Conservation (phyloP, 2,329 filamentous ascomycete genomes). For the Hypomyces perniciosus region DNA sequence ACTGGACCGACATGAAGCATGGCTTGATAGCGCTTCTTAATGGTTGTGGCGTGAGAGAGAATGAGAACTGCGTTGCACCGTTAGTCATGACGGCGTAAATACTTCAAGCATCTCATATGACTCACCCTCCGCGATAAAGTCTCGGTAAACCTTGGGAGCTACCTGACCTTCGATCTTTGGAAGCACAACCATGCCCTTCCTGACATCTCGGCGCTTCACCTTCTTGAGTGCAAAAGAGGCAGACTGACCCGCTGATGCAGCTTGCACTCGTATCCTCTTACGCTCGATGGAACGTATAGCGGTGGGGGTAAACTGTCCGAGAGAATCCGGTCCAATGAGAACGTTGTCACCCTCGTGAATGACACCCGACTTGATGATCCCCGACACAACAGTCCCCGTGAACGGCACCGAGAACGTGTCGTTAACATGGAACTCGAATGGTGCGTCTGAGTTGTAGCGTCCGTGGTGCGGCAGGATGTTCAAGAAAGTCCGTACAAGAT, state of each 20-base stretch:
- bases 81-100: background rate
- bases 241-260: conserved; percentile 84
- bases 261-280: conserved; percentile 83
- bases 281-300: conserved; percentile 89
- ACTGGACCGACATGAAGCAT: conserved; percentile 97
- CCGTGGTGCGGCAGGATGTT: conserved; percentile 95
- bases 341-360: conserved; percentile 88
- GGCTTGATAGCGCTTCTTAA: conserved; percentile 93
- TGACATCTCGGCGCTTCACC: conserved; percentile 81
- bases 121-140: conserved; percentile 72
- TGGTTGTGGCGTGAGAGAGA: conserved; percentile 91
- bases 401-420: conserved; percentile 98
- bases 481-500: conserved; percentile 85
- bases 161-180: conserved; percentile 72
- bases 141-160: conserved; percentile 62
- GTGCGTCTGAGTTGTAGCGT: conserved; percentile 79
- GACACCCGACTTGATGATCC: conserved; percentile 82
- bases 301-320: conserved; percentile 84
- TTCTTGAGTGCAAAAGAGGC: conserved; percentile 88
- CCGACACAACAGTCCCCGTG: conserved; percentile 91
- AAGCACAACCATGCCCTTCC: conserved; percentile 96
- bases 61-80: conserved; percentile 62
- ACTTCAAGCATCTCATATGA: background rate
- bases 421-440: conserved; percentile 93
- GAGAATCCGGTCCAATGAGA: conserved; percentile 80